Percentiles rank a stretch among this genome's conserved stretches.
Evolutionary conservation across 257 asterid genomes (phyloP).

Genomic region (Thymus quinquecostatus): DNA sequence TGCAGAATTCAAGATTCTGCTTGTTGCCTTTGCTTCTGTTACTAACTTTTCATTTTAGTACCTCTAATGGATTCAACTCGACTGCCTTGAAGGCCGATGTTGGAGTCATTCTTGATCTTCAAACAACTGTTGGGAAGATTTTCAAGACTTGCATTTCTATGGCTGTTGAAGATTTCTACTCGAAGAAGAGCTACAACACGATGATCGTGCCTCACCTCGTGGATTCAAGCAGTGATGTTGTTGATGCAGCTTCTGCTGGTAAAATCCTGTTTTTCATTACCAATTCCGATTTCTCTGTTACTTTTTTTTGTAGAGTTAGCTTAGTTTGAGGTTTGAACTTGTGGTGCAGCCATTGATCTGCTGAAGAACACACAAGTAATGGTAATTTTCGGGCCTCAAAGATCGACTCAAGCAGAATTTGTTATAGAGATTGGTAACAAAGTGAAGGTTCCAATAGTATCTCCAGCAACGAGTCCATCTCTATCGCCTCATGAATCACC

Average conservation of each 20-base stretch:
- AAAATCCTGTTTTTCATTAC: neutral
- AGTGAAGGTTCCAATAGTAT: slow-evolving; percentile 38
- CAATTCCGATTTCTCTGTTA: neutral
- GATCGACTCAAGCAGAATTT: slow-evolving; percentile 27
- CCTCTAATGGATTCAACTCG: neutral
- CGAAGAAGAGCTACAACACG: neutral
- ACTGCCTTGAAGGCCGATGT: neutral
- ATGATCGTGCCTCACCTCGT: neutral
- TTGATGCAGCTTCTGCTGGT: neutral
- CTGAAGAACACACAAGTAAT: neutral
- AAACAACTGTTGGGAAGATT: neutral
- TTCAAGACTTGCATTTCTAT: neutral
- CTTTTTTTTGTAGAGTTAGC: neutral
- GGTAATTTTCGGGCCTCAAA: neutral
- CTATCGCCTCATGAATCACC: neutral
- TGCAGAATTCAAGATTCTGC: no score
- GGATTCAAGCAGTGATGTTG: neutral
- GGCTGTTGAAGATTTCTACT: neutral
- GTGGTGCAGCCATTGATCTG: slow-evolving; percentile 8
- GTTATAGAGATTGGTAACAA: slow-evolving; percentile 35
- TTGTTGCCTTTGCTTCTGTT: no score
- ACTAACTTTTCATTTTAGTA: no score
- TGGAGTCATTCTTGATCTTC: neutral
- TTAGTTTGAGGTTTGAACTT: neutral
- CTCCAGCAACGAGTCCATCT: slow-evolving; percentile 40